Percentiles rank a stretch among this genome's conserved stretches.
phyloP scores from a whole-genome alignment of 345 rosid species.

The Syzygium jambos region DNA sequence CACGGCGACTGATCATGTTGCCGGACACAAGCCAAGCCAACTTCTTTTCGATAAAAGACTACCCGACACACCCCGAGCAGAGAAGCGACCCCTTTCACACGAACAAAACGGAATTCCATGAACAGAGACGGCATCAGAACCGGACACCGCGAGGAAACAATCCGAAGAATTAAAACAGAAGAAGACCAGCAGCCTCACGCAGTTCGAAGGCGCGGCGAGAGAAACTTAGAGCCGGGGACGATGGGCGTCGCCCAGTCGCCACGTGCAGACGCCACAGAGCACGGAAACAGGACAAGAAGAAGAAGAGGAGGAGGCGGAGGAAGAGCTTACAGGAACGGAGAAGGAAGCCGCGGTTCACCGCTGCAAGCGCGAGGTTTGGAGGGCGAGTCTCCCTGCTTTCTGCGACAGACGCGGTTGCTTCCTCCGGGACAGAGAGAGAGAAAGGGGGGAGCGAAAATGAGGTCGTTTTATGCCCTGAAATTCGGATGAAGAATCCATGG shows the following conservation, averaged over 20 bases:
- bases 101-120: neutral
- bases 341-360: neutral
- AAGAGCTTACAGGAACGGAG: neutral
- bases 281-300: accelerated
- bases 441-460: neutral
- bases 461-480: neutral
- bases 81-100: neutral
- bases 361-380: neutral
- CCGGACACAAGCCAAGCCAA: neutral
- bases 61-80: neutral
- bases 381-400: neutral
- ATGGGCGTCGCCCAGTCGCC: neutral
- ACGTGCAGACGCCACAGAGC: neutral
- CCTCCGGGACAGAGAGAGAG: neutral
- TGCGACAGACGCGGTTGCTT: neutral
- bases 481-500: neutral
- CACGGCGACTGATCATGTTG: neutral
- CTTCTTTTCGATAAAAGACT: neutral
- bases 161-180: neutral
- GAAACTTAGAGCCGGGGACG: neutral
- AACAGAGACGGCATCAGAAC: neutral
- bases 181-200: neutral
- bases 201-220: neutral
- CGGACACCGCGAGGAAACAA: neutral
- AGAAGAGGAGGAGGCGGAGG: neutral